Evolutionary conservation across 208 protist species (phyloP).

Genomic region (Trypanosoma melophagium): DNA sequence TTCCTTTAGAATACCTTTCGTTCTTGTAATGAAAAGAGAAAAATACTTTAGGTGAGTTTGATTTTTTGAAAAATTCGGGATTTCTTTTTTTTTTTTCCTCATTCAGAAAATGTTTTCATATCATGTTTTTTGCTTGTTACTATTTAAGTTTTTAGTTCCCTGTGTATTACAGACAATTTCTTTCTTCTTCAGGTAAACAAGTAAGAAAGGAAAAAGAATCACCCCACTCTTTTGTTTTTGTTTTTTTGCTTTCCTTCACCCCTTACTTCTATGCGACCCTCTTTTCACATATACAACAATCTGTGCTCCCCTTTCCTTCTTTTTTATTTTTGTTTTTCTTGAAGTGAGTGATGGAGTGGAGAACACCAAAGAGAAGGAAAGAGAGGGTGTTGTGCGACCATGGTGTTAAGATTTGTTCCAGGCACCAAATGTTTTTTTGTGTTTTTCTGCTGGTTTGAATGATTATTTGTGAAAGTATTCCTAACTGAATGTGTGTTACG

Average conservation of each 20-base stretch:
- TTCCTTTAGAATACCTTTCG: background rate
- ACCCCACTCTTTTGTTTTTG: constrained; percentile 6
- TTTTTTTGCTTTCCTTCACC: constrained; percentile 8
- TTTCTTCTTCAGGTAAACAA: constrained; percentile 6
- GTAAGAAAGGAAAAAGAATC: background rate
- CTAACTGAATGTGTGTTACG: too few relatives aligned
- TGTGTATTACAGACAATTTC: too few relatives aligned
- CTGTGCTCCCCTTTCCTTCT: constrained; percentile 6
- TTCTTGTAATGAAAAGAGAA: background rate
- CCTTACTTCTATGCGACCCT: background rate
- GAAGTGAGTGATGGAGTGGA: too few relatives aligned
- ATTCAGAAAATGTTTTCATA: background rate
- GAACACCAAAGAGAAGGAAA: too few relatives aligned
- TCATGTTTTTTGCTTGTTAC: background rate
- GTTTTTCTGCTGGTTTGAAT: too few relatives aligned
- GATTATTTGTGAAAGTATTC: too few relatives aligned
- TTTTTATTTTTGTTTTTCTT: background rate
- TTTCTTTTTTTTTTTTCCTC: background rate
- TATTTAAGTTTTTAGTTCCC: constrained; percentile 8
- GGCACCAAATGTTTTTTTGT: too few relatives aligned
- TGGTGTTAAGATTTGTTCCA: too few relatives aligned
- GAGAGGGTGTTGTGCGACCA: too few relatives aligned
- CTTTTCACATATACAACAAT: background rate
- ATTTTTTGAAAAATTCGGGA: background rate
- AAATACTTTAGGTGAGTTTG: too few relatives aligned